Evolutionary conservation across 176 grass and related monocot genomes (phyloP), one percentile per base, ranked within the genome.

Genomic region (Phoenix roebelenii): DNA sequence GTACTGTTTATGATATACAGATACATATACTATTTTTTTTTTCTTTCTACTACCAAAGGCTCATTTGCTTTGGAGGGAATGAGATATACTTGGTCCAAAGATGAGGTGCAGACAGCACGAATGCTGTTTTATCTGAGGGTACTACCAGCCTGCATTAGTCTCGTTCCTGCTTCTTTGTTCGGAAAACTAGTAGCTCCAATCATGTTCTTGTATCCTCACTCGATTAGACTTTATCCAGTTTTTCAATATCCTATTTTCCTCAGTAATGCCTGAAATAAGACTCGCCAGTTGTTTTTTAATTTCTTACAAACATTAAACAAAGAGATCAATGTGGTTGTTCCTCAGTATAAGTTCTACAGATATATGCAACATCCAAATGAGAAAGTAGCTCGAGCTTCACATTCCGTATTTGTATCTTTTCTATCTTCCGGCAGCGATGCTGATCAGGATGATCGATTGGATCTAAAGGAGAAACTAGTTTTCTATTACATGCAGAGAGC

Each of bases 301-400:
- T 44, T 44, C 35, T 44, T 44, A 44, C 10, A 44, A 44, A 44
- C 35, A 44, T 14, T 44, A 12, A 44, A 44, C 35, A 44, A 14
- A 44, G 35, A 12, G 35, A 44, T 1, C 10, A 44, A 44, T 14
- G 35, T 44, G 35, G 35, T 44, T 55, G 5, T 1, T 23, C 66
- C 92, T 97, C 85, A 88, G 52, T 60, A 57, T 10, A 68, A 74
- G 66, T 12, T 61, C 58, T 25, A 59, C 74, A 97, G 92, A 83
- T 97, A 91, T 49, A 75, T 88, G 75, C 92, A 97, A 0, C 87
- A 97, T 70, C 72, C 87, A n/a, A 97, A 97, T 73, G 81, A 97
- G 59, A 97, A 91, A 78, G 87, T 97, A 77, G 68, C 78, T 16
- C 77, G 76, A 72, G 92, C 84, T 59, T 84, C 75, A 66, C 87